phyloP scores from a whole-genome alignment of 2,329 filamentous ascomycete genomes.

The Magnaporthiopsis rhizophila region DNA sequence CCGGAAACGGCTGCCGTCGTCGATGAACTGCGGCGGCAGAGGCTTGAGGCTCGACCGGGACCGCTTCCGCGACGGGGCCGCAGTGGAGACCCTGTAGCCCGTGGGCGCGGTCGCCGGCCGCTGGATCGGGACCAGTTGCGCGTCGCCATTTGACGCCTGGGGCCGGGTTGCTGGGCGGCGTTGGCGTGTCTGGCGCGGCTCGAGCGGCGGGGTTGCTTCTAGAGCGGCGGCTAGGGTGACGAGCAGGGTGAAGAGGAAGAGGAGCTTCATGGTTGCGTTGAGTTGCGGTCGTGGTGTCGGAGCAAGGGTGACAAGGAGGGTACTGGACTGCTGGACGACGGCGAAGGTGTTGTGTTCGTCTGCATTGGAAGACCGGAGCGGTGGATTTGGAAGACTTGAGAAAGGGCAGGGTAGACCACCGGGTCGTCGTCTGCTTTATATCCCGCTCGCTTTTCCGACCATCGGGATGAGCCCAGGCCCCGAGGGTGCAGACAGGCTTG shows the following conservation, averaged over 20 bases:
- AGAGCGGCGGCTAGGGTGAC: conserved; percentile 18
- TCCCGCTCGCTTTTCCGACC: no score
- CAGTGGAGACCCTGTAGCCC: conserved; percentile 16
- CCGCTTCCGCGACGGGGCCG: conserved; percentile 14
- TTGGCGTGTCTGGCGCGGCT: conserved; percentile 9
- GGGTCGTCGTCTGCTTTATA: no score
- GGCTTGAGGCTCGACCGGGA: conserved; percentile 17
- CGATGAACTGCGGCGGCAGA: conserved; percentile 16
- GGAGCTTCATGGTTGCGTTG: conserved; percentile 18
- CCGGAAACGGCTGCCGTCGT: conserved; percentile 10
- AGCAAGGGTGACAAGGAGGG: not conserved
- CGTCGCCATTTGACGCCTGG: conserved; percentile 9
- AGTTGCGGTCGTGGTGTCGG: no score
- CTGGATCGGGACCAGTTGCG: conserved; percentile 13
- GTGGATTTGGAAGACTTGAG: no score
- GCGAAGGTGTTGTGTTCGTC: no score
- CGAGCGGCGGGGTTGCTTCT: conserved; percentile 10
- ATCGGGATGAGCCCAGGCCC: no score
- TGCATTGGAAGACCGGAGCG: no score
- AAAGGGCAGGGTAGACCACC: no score
- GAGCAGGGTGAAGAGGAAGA: conserved; percentile 17
- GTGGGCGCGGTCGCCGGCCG: conserved; percentile 12
- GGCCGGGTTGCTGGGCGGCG: conserved; percentile 12
- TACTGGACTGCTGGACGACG: no score
- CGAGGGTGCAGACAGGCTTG: no score